Conservation (phyloP, 192 early-diverging fungal genomes). For the Coemansia sp. region DNA sequence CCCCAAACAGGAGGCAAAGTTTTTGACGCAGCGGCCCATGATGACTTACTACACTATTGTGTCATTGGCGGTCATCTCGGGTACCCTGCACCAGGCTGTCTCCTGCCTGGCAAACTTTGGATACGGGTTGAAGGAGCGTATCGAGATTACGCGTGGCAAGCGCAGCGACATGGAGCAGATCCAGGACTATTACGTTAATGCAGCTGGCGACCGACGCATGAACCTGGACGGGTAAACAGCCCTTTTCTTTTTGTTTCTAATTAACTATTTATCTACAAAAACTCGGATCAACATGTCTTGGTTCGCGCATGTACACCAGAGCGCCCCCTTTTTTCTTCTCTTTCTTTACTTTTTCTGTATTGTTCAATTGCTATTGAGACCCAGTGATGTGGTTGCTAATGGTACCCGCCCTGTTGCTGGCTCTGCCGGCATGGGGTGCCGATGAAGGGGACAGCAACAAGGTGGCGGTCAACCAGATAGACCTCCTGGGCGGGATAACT, state of each 20-base stretch:
- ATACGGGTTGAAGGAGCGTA: slow-evolving; percentile 45
- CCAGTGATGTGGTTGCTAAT: not conserved
- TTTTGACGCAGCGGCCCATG: slow-evolving; percentile 38
- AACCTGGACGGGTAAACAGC: slow-evolving; percentile 34
- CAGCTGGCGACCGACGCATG: slow-evolving; percentile 49
- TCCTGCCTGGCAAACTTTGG: slow-evolving; percentile 52
- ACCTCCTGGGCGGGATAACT: slow-evolving; percentile 20
- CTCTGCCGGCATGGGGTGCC: not conserved
- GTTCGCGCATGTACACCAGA: not conserved
- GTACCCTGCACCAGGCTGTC: slow-evolving; percentile 41
- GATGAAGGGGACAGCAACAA: not conserved
- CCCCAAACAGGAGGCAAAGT: slow-evolving; percentile 49
- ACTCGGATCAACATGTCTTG: not conserved
- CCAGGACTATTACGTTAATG: slow-evolving; percentile 54
- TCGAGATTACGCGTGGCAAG: slow-evolving; percentile 51
- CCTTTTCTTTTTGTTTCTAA: not conserved
- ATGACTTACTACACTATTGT: slow-evolving; percentile 53
- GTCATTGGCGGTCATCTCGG: slow-evolving; percentile 32
- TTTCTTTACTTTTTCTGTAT: not conserved
- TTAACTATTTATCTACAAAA: not conserved
- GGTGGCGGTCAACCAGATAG: slow-evolving; percentile 17
- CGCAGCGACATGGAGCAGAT: slow-evolving; percentile 55
- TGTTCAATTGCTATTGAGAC: not conserved
- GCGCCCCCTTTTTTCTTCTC: not conserved
- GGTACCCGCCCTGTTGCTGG: not conserved